Evolutionary conservation across 2,329 filamentous ascomycete genomes (phyloP).

Genomic region (Colletotrichum simmondsii): DNA sequence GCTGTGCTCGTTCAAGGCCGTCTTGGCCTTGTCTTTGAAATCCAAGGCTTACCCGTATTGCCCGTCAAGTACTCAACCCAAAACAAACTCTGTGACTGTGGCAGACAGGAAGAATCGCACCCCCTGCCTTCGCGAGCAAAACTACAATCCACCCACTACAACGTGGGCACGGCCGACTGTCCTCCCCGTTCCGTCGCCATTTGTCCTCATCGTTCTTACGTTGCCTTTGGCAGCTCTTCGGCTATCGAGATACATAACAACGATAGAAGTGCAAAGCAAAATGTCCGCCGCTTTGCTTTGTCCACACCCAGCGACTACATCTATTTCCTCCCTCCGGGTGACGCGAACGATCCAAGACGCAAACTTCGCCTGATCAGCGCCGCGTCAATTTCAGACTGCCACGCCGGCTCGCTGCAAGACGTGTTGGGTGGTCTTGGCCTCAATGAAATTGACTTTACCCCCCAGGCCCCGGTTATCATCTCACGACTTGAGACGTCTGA

Average conservation of each 20-base stretch:
- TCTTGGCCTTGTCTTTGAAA: conserved; percentile 69
- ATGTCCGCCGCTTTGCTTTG: conserved; percentile 65
- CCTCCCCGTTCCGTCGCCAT: conserved; percentile 73
- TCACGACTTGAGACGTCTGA: conserved; percentile 33
- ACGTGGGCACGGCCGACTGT: conserved; percentile 70
- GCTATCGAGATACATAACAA: conserved; percentile 73
- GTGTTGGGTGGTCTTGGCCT: conserved; percentile 38
- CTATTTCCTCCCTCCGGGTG: conserved; percentile 68
- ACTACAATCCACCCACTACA: conserved; percentile 47
- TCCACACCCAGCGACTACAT: conserved; percentile 64
- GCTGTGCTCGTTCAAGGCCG: conserved; percentile 70
- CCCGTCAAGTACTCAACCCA: not conserved
- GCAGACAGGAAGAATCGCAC: conserved; percentile 34
- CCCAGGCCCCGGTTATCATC: conserved; percentile 29
- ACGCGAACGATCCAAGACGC: conserved; percentile 59
- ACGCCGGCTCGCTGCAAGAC: conserved; percentile 36
- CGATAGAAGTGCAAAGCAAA: conserved; percentile 56
- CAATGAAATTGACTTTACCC: not conserved
- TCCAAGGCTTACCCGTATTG: conserved; percentile 42
- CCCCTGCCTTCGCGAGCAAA: conserved; percentile 45
- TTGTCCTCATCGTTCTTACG: conserved; percentile 71
- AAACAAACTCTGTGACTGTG: conserved; percentile 39
- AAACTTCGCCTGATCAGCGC: conserved; percentile 73
- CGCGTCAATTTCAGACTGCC: conserved; percentile 51
- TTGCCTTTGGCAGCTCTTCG: conserved; percentile 72